Conservation (phyloP, 2,329 filamentous ascomycete genomes). For the Sphaerulina vaccinii region DNA sequence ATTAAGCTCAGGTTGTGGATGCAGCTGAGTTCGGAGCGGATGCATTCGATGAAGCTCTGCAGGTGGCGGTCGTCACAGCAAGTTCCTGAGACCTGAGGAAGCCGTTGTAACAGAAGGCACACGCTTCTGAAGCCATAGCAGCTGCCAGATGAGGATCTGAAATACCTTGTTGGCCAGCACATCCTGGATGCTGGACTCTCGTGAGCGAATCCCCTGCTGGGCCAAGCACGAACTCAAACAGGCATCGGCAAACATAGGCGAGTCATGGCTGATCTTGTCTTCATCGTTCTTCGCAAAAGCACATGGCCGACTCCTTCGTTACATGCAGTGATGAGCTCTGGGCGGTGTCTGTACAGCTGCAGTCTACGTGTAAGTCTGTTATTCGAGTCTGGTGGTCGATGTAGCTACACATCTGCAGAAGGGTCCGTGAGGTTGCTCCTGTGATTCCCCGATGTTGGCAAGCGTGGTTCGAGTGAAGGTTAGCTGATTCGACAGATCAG, state of each 20-base stretch:
- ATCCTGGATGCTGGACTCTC: background rate
- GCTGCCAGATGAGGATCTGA: background rate
- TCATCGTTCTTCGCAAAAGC: constrained; percentile 3
- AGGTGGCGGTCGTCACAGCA: constrained; percentile 10
- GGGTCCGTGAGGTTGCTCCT: constrained; percentile 1
- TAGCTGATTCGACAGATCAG: constrained; percentile 8
- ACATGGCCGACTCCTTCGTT: background rate
- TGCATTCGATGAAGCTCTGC: constrained; percentile 12
- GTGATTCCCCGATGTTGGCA: constrained; percentile 14
- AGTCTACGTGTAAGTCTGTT: constrained; percentile 5
- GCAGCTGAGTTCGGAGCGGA: background rate
- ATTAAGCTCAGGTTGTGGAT: constrained; percentile 16
- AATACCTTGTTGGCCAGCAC: background rate
- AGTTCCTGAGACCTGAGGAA: background rate
- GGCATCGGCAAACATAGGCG: constrained; percentile 1
- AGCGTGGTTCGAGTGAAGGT: constrained; percentile 7
- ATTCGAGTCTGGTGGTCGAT: background rate
- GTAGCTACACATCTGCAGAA: constrained; percentile 6
- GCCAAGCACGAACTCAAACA: constrained; percentile 8
- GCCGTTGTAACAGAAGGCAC: background rate
- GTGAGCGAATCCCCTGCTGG: constrained; percentile 7
- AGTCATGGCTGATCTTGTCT: constrained; percentile 4
- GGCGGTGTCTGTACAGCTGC: background rate
- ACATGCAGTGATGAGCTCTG: background rate
- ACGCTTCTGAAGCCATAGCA: background rate